These are phyloP conservation scores for Penicillium sp. DNA, from an alignment of 2,329 filamentous ascomycete species.

Conservation along the genomic window DNA sequence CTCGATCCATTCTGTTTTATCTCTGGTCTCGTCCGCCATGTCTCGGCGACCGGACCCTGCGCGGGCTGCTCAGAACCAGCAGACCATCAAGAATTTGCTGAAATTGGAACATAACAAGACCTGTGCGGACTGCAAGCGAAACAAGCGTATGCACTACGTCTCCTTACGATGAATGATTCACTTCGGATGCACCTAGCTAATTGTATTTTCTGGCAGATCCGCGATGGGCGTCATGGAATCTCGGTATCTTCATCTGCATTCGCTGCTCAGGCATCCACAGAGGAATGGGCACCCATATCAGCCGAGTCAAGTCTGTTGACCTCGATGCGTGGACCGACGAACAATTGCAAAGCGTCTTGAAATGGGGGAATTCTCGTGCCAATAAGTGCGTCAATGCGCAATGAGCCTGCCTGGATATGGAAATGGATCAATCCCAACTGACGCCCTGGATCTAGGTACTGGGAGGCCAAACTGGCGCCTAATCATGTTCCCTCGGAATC, in stretches of 20 bases:
- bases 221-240: slow-evolving; percentile 98
- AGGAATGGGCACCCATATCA: slow-evolving; percentile 98
- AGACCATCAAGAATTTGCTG: slow-evolving; percentile 88
- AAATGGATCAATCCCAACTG: slow-evolving; percentile 1
- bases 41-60: slow-evolving; percentile 64
- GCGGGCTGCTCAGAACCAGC: slow-evolving; percentile 86
- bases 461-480: slow-evolving; percentile 88
- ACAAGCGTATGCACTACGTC: slow-evolving; percentile 68
- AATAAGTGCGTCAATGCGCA: slow-evolving; percentile 66
- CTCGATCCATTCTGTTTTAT: neutral
- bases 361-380: slow-evolving; percentile 92
- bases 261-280: slow-evolving; percentile 97
- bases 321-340: slow-evolving; percentile 98
- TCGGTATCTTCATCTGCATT: slow-evolving; percentile 96
- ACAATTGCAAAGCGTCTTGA: slow-evolving; percentile 87
- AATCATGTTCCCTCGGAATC: slow-evolving; percentile 92
- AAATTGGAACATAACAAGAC: slow-evolving; percentile 95
- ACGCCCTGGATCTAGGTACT: slow-evolving; percentile 54
- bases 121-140: slow-evolving; percentile 97
- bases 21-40: slow-evolving; percentile 24
- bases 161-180: slow-evolving; percentile 2
- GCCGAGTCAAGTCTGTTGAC: slow-evolving; percentile 95
- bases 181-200: neutral
- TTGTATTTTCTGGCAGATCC: slow-evolving; percentile 61
- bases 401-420: neutral